Evolutionary conservation across 805 yeast species (phyloP), one percentile per base, ranked within the genome.

Genomic region (Suhomyces pyralidae): DNA sequence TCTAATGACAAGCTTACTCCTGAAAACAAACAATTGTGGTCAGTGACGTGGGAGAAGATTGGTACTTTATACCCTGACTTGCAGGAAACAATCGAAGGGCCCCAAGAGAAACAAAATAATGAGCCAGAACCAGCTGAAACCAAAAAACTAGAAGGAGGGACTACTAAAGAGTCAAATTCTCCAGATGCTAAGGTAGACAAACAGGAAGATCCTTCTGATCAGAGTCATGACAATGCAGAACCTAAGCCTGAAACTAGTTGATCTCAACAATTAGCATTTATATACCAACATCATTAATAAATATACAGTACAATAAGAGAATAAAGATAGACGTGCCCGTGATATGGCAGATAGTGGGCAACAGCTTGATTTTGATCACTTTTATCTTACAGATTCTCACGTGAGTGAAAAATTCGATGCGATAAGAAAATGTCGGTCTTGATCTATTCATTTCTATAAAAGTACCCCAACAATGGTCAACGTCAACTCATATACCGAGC

Each of bases 401-500:
- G 28, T 24, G 28, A 38, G 22, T 17, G 43, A 40, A 24, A 26
- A 43, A 46, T 19, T 12, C 22, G 17, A 17, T 9, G 36, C 34
- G 45, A 45, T 45, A 38, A 48, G 46, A 44, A 48, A 38, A 19
- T 19, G 24, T 17, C 9, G 20, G 9, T 19, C 24, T 38, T 19
- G 25, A 40, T 40, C 22, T 14, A 19, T n/a, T 40, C 44, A 40
- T 32, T 17, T n/a, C 36, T n/a, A 1, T 3, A 22, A 19, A 45
- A 7, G 17, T 42, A 20, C 22, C 5, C 4, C 17, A 15, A 46
- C 22, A 20, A 66, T 67, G 69, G 65, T 62, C 7, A 61, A 52
- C 45, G 50, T 58, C 14, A 46, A 64, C 46, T 51, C 88, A 2
- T 93, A 89, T 68, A 71, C 82, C 15, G 76, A 80, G 53, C 83